Evolutionary conservation across 1,139 yeast species (phyloP), one percentile per base, ranked within the genome.

Genomic region (Pichia sp.): DNA sequence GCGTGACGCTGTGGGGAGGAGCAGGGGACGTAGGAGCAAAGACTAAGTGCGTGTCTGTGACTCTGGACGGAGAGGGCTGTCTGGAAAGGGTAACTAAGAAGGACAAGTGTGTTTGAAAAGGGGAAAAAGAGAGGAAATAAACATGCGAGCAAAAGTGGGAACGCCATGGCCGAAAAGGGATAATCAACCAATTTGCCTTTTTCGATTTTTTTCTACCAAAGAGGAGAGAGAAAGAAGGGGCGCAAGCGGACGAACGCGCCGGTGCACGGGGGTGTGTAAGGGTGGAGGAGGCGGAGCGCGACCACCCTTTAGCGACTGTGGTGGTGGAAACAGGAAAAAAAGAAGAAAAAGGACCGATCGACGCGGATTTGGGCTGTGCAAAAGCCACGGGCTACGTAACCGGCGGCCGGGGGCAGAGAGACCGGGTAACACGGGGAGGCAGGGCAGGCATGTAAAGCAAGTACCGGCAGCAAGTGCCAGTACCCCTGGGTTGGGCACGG

Each of bases 161-260:
- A 47, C 19, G 15, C 16, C 26, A 42, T 45, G 57, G 34, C 59
- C 57, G 34, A 54, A 53, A 55, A 50, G 44, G 62, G 62, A 48
- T 56, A 54, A 60, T 62, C 65, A 59, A 60, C 56, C 59, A 59
- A 61, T 58, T 61, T 62, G 57, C 65, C 65, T 38, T 38, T 38
- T 38, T 38, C 41, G 41, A 38, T 16, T 38, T n/a, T 38, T n/a
- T 19, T 23, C 36, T 26, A 8, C 36, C 41, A 51, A 32, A 30
- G 29, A 38, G 7, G 23, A 15, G 36, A 23, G 44, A 41, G 36
- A 47, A 47, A 16, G 15, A 23, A 34, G 8, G 41, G 29, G 29
- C 29, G 29, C 29, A 26, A 26, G 5, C 26, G 26, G 26, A 23
- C 26, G 26, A 23, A 23, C 26, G 26, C 4, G 26, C 29, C 41